Evolutionary conservation across 1,139 yeast species (phyloP), one percentile per base, ranked within the genome.

Genomic region (Scheffersomyces illinoinensis): DNA sequence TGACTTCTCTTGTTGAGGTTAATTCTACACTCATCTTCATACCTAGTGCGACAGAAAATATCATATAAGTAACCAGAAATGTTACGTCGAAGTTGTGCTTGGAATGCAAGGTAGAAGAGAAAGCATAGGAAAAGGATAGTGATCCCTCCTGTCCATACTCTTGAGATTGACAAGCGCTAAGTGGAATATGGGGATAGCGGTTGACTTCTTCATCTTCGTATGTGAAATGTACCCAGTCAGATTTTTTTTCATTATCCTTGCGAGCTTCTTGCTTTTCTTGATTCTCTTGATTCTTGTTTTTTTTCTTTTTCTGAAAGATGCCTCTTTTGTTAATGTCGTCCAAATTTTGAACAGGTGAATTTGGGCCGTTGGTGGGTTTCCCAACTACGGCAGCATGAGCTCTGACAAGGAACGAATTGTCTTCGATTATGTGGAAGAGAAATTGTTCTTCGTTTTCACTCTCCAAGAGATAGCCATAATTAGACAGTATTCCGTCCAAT

Each of bases 121-220:
- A 52, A 17, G 57, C 21, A 54, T 58, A 59, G 12, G 58, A 54
- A 58, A 71, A 69, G 3, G 60, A 51, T n/a, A 71, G 60, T 0
- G 66, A 53, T 1, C 74, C 74, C 3, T 55, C 56, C 3, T 66
- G 60, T 2, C 73, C 75, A 46, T 50, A 58, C 51, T 68, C 65
- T 47, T 67, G 71, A 1, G 73, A 69, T 48, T 69, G 73, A 54
- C 75, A 71, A 1, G 68, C 61, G 53, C 72, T 69, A 3, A 68
- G 64, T 1, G 75, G 74, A 52, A 71, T 61, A 33, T 58, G 63
- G 1, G 69, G 68, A 51, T 68, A 71, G 10, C 52, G 56, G 3
- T 48, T 54, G 0, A 49, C 39, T 5, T 56, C 50, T 2, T 53
- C 26, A 20, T 64, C 56, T 12, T 56, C 56, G 48, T 61, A 61